A percentile compares a stretch with the other conserved stretches of the same genome.
phyloP scores from a whole-genome alignment of 306 rosid species.

The Vicia sativa region DNA sequence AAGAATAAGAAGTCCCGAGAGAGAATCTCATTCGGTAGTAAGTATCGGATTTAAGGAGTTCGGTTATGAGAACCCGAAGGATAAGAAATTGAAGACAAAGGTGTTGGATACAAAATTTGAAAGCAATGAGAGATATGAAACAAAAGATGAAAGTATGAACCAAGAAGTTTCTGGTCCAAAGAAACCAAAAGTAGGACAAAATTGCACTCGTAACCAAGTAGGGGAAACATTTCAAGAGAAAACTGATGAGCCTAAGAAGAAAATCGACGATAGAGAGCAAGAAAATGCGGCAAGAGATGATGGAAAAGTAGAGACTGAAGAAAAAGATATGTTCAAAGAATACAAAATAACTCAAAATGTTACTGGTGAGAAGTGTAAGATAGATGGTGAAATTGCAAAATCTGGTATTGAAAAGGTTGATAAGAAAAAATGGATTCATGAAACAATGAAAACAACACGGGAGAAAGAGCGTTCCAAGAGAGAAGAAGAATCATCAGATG shows the following conservation, averaged over 20 bases:
- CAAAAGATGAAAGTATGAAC: not conserved
- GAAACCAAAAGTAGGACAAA: constrained; percentile 19
- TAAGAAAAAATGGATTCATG: too few species aligned
- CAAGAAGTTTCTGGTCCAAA: constrained; percentile 7
- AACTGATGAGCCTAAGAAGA: constrained; percentile 1
- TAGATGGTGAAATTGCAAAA: too few species aligned
- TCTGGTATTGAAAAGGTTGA: too few species aligned
- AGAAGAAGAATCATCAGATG: too few species aligned
- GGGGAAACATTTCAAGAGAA: constrained; percentile 22
- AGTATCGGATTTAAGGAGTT: constrained; percentile 18
- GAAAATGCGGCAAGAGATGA: too few species aligned
- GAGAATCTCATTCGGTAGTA: constrained; percentile 4
- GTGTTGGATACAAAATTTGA: not conserved
- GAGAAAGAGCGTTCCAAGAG: not conserved
- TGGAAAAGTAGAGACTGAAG: too few species aligned
- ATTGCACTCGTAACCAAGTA: not conserved
- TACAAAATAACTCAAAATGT: constrained; percentile 1
- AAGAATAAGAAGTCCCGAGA: constrained; percentile 9
- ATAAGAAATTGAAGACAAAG: constrained; percentile 1
- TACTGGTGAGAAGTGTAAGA: constrained; percentile 24
- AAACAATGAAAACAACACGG: constrained; percentile 13
- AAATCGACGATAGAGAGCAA: constrained; percentile 20
- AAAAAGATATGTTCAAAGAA: not conserved
- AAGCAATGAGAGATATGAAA: constrained; percentile 27
- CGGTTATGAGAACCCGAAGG: constrained; percentile 23